phyloP scores from a whole-genome alignment of 2,329 filamentous ascomycete species.

The Aspergillus felis region DNA sequence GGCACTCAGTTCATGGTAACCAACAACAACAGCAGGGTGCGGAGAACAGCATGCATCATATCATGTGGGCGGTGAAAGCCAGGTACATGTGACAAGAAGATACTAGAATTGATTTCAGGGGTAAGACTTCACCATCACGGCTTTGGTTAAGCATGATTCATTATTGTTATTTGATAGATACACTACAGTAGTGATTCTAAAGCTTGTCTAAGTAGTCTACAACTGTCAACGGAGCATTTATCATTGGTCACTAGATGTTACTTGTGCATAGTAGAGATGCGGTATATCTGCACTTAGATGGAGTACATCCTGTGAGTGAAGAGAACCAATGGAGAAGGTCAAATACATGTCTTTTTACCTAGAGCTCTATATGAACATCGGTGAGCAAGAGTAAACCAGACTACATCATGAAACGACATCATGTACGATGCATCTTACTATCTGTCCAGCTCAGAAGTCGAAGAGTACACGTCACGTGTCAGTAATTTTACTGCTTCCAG shows the following conservation, averaged over 20 bases:
- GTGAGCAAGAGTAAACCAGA: background rate
- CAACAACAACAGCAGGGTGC: conserved; percentile 17
- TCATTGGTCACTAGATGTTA: background rate
- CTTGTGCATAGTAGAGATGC: background rate
- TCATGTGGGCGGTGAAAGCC: conserved; percentile 31
- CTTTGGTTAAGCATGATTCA: background rate
- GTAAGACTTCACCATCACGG: background rate
- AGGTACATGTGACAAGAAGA: conserved; percentile 11
- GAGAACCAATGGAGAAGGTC: too few species aligned
- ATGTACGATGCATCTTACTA: background rate
- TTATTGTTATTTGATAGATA: background rate
- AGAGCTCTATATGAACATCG: background rate
- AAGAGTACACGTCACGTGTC: conserved; percentile 18
- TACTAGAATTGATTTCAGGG: conserved; percentile 18
- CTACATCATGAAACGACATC: background rate
- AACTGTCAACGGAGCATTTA: background rate
- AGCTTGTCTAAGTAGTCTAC: too few species aligned
- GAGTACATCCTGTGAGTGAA: background rate
- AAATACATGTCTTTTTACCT: background rate
- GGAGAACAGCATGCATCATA: conserved; percentile 18
- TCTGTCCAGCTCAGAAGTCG: background rate
- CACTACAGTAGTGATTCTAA: background rate
- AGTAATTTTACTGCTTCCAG: conserved; percentile 9
- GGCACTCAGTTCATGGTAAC: conserved; percentile 16
- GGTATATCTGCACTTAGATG: background rate